Evolutionary conservation across 257 asterid species (phyloP), one percentile per base, ranked within the genome.

Genomic region (Solanum chiquidenum): DNA sequence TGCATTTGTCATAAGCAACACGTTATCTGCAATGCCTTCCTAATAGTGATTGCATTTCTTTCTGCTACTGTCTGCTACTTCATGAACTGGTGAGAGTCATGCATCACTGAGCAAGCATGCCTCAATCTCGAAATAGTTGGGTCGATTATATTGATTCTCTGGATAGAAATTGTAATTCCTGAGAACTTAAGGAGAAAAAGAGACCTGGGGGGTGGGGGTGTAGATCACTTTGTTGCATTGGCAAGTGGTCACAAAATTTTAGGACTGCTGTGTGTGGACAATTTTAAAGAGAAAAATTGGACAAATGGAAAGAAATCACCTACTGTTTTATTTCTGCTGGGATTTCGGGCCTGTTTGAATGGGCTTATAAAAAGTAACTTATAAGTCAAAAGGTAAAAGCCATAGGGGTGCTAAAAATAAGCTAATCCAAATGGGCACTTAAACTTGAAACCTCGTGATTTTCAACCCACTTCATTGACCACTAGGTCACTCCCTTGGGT

Each of bases 31-130:
- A 7, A 90, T 90, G 92, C 99, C 99, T 95, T 95, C 88, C 94
- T 97, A 91, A 90, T 97, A 83, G 66, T 95, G 35, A 97, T 97
- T 88, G 93, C 98, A 79, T 88, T 95, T 72, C 91, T 95, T 14
- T 95, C 99, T 3, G 99, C 98, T 3, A 94, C 98, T 0, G 88
- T 97, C 10, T 96, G 98, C 93, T 97, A 96, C 92, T 97, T 93
- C 95, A 96, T 97, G 99, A 55, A 6, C n/a, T 55, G n/a, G 64
- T 55, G 31, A 62, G 14, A 9, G 31, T 62, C 71, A 0, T 23
- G 71, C 71, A 40, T 16, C 4, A n/a, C 60, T 12, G 60, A 76
- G 60, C 20, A 13, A 40, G 66, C 27, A 52, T 52, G 23, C 62
- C 62, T 52, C 62, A 52, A 6, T 52, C 62, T 52, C 62, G 10